Conservation (phyloP, 2,329 filamentous ascomycete genomes). For the Endocalyx cinctus region DNA sequence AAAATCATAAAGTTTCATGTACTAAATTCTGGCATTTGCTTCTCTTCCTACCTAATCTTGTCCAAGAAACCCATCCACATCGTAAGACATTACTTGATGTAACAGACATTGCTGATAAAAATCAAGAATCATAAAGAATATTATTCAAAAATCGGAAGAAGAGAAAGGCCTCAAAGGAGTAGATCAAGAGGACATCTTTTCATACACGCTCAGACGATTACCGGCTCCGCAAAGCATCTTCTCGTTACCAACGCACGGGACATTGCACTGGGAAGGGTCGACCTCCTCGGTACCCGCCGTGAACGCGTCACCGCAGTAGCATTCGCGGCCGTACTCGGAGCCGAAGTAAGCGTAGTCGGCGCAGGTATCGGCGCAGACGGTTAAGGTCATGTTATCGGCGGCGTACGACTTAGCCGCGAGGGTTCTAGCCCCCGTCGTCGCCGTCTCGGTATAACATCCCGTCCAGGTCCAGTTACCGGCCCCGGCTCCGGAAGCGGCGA, state of each 20-base stretch:
- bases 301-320: slow-evolving; percentile 33
- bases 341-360: slow-evolving; percentile 28
- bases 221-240: slow-evolving; percentile 27
- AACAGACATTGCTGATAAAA: too few species aligned
- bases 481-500: neutral
- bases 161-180: too few species aligned
- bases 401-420: slow-evolving; percentile 19
- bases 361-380: slow-evolving; percentile 27
- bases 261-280: slow-evolving; percentile 13
- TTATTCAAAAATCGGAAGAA: too few species aligned
- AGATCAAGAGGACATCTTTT: too few species aligned
- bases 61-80: too few species aligned
- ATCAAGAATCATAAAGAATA: too few species aligned
- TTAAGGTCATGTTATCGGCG: slow-evolving; percentile 28
- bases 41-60: too few species aligned
- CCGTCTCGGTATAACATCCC: slow-evolving; percentile 34
- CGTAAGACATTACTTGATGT: too few species aligned
- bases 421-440: slow-evolving; percentile 20
- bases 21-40: too few species aligned
- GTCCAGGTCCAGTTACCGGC: slow-evolving; percentile 22
- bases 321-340: slow-evolving; percentile 30
- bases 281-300: slow-evolving; percentile 15
- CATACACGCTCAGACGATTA: slow-evolving; percentile 26
- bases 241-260: slow-evolving; percentile 20
- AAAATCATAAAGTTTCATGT: too few species aligned